Percentiles rank a stretch among this genome's conserved stretches.
Conservation (phyloP, 164 flowering plant genomes). For the Macadamia integrifolia region DNA sequence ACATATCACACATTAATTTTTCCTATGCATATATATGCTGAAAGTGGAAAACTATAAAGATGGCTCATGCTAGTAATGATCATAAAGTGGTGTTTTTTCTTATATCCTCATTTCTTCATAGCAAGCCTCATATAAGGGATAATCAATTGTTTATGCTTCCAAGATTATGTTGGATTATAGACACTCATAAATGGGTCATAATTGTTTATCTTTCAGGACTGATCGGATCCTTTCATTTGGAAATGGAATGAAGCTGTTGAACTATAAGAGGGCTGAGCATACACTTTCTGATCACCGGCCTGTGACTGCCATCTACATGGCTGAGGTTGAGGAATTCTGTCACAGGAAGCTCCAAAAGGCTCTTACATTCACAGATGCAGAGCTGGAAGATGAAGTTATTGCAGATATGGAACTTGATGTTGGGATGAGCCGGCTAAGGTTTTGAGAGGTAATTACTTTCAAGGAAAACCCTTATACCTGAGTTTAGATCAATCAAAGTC, state of each 20-base stretch:
- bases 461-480: too few relatives aligned
- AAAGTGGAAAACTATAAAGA: too few relatives aligned
- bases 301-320: constrained; percentile 65
- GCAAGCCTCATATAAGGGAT: too few relatives aligned
- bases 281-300: constrained; percentile 95
- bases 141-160: too few relatives aligned
- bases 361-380: constrained; percentile 77
- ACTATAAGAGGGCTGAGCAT: constrained; percentile 62
- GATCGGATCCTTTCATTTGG: constrained; percentile 90
- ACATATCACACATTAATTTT: too few relatives aligned
- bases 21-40: too few relatives aligned
- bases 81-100: too few relatives aligned
- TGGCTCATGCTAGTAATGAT: too few relatives aligned
- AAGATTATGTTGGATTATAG: too few relatives aligned
- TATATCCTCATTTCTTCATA: too few relatives aligned
- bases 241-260: constrained; percentile 61
- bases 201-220: constrained; percentile 53
- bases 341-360: constrained; percentile 75
- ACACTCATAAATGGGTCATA: too few relatives aligned
- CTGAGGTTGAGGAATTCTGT: constrained; percentile 76
- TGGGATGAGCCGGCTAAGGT: constrained; percentile 21
- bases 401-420: constrained; percentile 30
- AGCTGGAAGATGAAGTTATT: constrained; percentile 47
- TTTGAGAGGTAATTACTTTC: constrained; percentile 26
- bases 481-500: too few relatives aligned